Percentiles rank a stretch among this genome's conserved stretches.
phyloP scores from a whole-genome alignment of 1,284 basidiomycete species.

The Trichosporon coremiiforme region DNA sequence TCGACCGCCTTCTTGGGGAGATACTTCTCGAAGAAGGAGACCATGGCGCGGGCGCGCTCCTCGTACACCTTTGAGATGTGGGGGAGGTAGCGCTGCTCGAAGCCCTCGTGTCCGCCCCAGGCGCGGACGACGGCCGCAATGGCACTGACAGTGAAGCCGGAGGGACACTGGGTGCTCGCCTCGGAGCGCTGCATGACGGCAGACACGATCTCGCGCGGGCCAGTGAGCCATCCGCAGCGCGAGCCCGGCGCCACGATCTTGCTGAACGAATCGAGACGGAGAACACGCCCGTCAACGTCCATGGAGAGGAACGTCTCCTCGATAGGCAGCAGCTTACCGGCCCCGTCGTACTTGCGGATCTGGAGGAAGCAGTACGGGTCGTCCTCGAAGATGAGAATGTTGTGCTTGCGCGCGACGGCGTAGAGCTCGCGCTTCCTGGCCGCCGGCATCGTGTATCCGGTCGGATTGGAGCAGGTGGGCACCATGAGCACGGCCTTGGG shows the following conservation, averaged over 20 bases:
- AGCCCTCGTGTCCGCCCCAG: conserved; percentile 49
- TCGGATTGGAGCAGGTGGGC: conserved; percentile 63
- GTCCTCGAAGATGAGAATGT: conserved; percentile 71
- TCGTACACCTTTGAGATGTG: conserved; percentile 43
- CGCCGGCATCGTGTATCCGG: conserved; percentile 66
- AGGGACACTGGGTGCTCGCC: conserved; percentile 47
- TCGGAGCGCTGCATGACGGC: conserved; percentile 46
- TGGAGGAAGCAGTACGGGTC: conserved; percentile 61
- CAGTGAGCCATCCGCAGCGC: conserved; percentile 72
- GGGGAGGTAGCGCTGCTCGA: conserved; percentile 46
- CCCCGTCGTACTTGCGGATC: conserved; percentile 53
- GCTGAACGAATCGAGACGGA: conserved; percentile 76
- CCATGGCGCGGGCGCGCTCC: conserved; percentile 40
- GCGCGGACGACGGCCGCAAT: conserved; percentile 44
- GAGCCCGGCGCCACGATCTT: conserved; percentile 78
- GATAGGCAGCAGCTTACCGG: conserved; percentile 37
- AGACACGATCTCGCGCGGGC: conserved; percentile 40
- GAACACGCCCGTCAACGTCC: conserved; percentile 75
- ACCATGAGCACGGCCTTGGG: conserved; percentile 53
- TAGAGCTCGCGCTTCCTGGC: conserved; percentile 73
- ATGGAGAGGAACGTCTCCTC: conserved; percentile 53
- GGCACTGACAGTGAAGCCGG: conserved; percentile 47
- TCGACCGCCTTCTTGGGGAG: conserved; percentile 36
- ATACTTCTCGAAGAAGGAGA: conserved; percentile 39
- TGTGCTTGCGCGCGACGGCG: conserved; percentile 71